Percentiles rank a stretch among this genome's conserved stretches.
Conservation (phyloP, 179 eudicot species). For the Nepenthes alata region DNA sequence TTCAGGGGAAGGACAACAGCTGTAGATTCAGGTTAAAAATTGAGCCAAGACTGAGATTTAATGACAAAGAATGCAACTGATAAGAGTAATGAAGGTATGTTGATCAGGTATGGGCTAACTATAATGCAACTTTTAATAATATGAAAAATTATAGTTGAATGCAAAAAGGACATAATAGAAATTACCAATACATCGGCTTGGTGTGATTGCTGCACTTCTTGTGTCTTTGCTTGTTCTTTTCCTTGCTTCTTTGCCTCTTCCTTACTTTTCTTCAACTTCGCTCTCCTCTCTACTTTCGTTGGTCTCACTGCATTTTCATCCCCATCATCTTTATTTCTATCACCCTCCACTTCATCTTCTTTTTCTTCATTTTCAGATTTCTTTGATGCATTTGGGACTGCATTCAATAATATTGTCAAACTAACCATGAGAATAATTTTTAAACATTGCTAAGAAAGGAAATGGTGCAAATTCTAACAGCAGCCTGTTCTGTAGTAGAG, state of each 20-base stretch:
- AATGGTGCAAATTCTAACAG: not conserved
- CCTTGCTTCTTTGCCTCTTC: slow-evolving; percentile 77
- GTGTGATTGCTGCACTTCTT: slow-evolving; percentile 41
- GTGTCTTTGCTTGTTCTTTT: slow-evolving; percentile 34
- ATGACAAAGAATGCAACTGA: too few relatives aligned
- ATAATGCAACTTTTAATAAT: not conserved
- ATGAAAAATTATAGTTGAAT: too few relatives aligned
- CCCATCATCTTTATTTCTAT: slow-evolving; percentile 18
- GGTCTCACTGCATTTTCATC: slow-evolving; percentile 29
- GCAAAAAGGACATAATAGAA: not conserved
- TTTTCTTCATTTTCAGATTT: slow-evolving; percentile 14
- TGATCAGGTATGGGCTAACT: not conserved
- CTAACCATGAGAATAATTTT: slow-evolving; percentile 5
- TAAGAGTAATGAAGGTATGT: too few relatives aligned
- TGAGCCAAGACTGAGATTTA: too few relatives aligned
- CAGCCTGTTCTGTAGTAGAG: slow-evolving; percentile 61
- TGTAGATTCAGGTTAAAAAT: too few relatives aligned
- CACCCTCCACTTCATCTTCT: slow-evolving; percentile 31
- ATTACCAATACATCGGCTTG: slow-evolving; percentile 65
- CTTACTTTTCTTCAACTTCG: slow-evolving; percentile 61
- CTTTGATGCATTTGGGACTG: slow-evolving; percentile 33
- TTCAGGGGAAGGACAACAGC: too few relatives aligned
- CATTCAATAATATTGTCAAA: not conserved
- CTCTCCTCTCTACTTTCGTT: slow-evolving; percentile 72
- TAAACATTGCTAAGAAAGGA: not conserved